Conservation (phyloP, 75 land plant species). For the Larix kaempferi region DNA sequence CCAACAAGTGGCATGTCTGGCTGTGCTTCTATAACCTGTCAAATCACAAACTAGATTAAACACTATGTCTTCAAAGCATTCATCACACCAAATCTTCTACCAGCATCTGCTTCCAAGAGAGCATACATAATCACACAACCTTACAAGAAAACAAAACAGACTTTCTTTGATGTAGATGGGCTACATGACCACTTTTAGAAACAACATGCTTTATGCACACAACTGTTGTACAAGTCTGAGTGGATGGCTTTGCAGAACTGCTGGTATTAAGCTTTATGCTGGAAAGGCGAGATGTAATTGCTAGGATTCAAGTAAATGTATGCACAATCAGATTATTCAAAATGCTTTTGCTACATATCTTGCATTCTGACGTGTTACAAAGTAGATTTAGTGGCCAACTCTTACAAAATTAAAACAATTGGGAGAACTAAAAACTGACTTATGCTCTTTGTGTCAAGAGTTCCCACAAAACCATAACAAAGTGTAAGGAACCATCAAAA, state of each 20-base stretch:
- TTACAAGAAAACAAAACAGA: neutral
- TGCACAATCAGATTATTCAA: neutral
- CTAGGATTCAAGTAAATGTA: neutral
- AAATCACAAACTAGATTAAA: neutral
- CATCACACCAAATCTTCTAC: neutral
- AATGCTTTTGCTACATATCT: neutral
- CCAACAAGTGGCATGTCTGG: slow-evolving; percentile 91
- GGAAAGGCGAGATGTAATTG: neutral
- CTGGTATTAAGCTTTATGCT: neutral
- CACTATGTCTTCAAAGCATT: neutral
- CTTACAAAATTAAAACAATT: too few species aligned
- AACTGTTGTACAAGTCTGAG: neutral
- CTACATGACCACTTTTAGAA: neutral
- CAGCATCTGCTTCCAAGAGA: neutral
- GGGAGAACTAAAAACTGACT: too few species aligned
- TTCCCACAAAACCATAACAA: neutral
- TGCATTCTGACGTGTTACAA: neutral
- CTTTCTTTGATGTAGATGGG: neutral
- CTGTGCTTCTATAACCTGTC: slow-evolving; percentile 94
- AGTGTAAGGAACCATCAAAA: neutral
- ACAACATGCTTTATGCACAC: neutral
- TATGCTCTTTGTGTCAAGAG: neutral
- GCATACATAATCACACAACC: too few species aligned
- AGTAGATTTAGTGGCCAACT: neutral
- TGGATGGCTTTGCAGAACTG: neutral